A percentile compares a stretch with the other conserved stretches of the same genome.
Evolutionary conservation across 306 rosid genomes (phyloP).

Genomic region (Cucurbita ficifolia): DNA sequence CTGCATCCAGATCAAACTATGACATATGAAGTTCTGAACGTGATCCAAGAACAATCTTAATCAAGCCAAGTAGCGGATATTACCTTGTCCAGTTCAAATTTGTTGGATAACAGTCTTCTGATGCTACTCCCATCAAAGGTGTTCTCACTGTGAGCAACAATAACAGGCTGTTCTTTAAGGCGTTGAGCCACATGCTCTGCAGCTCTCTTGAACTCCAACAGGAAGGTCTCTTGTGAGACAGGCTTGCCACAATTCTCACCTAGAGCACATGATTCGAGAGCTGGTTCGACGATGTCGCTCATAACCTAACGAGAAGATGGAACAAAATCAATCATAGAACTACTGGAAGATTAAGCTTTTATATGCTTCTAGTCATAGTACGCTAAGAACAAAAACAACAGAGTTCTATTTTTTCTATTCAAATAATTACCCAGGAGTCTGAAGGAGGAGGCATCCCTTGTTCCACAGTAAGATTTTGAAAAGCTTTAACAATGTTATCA

Average conservation of each 20-base stretch:
- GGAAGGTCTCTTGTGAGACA: slow-evolving; percentile 51
- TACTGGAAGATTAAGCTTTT: neutral
- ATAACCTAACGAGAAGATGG: slow-evolving; percentile 31
- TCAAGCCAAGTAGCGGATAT: neutral
- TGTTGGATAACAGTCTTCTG: slow-evolving; percentile 62
- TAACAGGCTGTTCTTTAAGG: slow-evolving; percentile 58
- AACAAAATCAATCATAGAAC: neutral
- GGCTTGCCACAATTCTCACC: slow-evolving; percentile 27
- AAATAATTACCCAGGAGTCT: slow-evolving; percentile 74
- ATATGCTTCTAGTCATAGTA: neutral
- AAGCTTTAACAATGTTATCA: slow-evolving; percentile 44
- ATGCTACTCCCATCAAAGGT: slow-evolving; percentile 71
- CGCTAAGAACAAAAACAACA: too few relatives aligned
- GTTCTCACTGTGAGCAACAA: slow-evolving; percentile 85
- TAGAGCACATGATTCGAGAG: slow-evolving; percentile 28
- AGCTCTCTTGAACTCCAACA: slow-evolving; percentile 62
- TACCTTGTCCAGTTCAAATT: slow-evolving; percentile 93
- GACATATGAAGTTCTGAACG: neutral
- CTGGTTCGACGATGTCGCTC: slow-evolving; percentile 55
- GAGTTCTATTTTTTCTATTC: neutral
- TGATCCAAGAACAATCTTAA: neutral
- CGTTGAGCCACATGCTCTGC: slow-evolving; percentile 31
- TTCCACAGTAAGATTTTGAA: slow-evolving; percentile 64
- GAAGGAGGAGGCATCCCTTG: slow-evolving; percentile 89
- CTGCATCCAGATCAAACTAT: slow-evolving; percentile 26